These are phyloP conservation scores for Clausena lansium DNA, from an alignment of 345 rosid genomes.

Conservation along the genomic window DNA sequence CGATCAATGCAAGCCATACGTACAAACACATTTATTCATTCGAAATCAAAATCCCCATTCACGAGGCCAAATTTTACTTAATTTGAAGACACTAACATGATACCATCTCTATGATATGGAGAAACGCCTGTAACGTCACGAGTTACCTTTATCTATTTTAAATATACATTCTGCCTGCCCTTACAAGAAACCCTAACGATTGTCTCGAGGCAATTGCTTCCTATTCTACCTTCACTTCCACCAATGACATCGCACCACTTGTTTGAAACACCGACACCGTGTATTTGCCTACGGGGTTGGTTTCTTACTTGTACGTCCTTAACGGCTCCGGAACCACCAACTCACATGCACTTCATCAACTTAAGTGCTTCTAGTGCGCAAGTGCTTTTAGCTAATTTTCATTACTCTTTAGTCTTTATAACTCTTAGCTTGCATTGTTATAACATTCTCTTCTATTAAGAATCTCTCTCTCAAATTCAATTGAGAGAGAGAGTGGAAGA, in stretches of 20 bases:
- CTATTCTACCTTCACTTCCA: slow-evolving; percentile 21
- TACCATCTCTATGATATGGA: neutral
- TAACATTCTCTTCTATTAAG: neutral
- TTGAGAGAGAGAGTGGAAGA: neutral
- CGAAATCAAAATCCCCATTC: neutral
- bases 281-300: slow-evolving; percentile 38
- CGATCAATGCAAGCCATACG: neutral
- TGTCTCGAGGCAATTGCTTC: slow-evolving; percentile 48
- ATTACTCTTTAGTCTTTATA: neutral
- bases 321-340: slow-evolving; percentile 33
- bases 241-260: slow-evolving; percentile 19
- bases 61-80: neutral
- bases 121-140: neutral
- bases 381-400: neutral
- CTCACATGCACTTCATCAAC: slow-evolving; percentile 20
- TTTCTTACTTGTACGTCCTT: slow-evolving; percentile 30
- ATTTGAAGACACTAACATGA: neutral
- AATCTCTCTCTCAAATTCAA: slow-evolving; percentile 2
- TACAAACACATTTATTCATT: neutral
- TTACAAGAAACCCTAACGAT: slow-evolving; percentile 25
- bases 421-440: neutral
- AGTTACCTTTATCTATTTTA: neutral
- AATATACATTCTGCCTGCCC: slow-evolving; percentile 24
- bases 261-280: slow-evolving; percentile 36
- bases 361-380: neutral